Conservation (phyloP, 2,329 filamentous ascomycete species). For the Spiromastix sp. region DNA sequence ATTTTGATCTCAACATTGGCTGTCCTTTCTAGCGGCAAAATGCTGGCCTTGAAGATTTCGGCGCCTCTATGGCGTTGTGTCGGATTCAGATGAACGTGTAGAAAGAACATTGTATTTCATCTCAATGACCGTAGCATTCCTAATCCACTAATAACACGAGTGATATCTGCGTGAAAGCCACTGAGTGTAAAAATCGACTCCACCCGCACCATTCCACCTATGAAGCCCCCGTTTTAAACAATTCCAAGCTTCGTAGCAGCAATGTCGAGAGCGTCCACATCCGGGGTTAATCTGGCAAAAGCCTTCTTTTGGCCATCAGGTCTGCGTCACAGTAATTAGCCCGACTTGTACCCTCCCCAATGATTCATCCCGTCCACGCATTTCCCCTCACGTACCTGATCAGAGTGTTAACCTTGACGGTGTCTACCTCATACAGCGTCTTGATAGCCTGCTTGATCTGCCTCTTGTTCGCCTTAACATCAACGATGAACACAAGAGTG, state of each 20-base stretch:
- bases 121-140: slow-evolving; percentile 5
- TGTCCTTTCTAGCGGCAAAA: too few species aligned
- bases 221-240: slow-evolving; percentile 58
- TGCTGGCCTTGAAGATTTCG: too few species aligned
- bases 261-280: slow-evolving; percentile 98
- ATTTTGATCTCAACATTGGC: too few species aligned
- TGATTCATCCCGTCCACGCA: neutral
- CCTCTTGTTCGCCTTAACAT: slow-evolving; percentile 97
- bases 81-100: neutral
- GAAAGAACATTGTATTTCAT: slow-evolving; percentile 3
- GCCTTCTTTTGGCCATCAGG: slow-evolving; percentile 99
- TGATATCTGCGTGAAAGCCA: slow-evolving; percentile 2
- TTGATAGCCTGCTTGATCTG: slow-evolving; percentile 98
- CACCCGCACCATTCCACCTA: slow-evolving; percentile 1
- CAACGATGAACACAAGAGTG: slow-evolving; percentile 95
- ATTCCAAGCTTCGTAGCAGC: slow-evolving; percentile 98
- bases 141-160: neutral
- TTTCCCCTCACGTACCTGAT: slow-evolving; percentile 58
- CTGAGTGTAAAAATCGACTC: slow-evolving; percentile 2
- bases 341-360: neutral
- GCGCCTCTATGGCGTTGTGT: too few species aligned
- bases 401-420: slow-evolving; percentile 98
- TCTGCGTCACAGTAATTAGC: too few species aligned
- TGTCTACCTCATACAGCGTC: slow-evolving; percentile 98
- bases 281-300: slow-evolving; percentile 85